Base-by-base conservation (phyloP, 2,329 filamentous ascomycete species). In the Dactylellina cionopaga region DNA sequence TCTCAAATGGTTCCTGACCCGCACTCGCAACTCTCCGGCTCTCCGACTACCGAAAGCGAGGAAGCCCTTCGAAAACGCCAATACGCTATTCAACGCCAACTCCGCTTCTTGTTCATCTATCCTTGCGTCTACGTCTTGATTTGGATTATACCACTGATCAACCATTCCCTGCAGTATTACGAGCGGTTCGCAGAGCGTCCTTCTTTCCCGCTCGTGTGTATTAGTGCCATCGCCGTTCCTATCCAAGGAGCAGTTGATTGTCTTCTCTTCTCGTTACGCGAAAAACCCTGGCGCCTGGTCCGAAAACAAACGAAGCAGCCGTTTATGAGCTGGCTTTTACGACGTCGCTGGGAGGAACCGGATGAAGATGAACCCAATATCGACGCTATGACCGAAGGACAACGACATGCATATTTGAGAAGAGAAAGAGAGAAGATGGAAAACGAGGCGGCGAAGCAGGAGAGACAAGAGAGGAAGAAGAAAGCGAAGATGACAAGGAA, bases 31-130 rank as follows among this genome's bases (percentile, higher is more conserved):
- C 31, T 49, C 13, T 51, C 58, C 15, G 17, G 15, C 9, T 27
- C 49, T 17, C 24, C 52, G 5, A 51, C 27, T n/a, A 41, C 33
- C 2, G 51, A 58, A 17, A 54, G 27, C 25, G 59, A 72, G 15
- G 59, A 72, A 33, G 59, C 41, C 5, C 64, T 75, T 15, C 71
- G 75, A 22, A 75, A 75, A 44, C 74, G 75, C 31, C 68, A 76
- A 49, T 75, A 76, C 52, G 76, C 76, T 66, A 88, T 91, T 68
- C 84, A 86, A 44, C 85, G 88, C 7, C 90, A 92, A 77, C 83
- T 92, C 1, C 86, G 89, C 29, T 85, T 90, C 27, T 83, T 92
- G 15, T 92, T 93, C 80, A 87, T 92, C 49, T 94, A 94, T 78
- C 91, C 91, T 0, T 78, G 89, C 15, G 85, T 90, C 2, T 93